A percentile compares a stretch with the other conserved stretches of the same genome.
Evolutionary conservation across 1,284 basidiomycete species (phyloP).

Genomic region (Melanopsichium pennsylvanicum): DNA sequence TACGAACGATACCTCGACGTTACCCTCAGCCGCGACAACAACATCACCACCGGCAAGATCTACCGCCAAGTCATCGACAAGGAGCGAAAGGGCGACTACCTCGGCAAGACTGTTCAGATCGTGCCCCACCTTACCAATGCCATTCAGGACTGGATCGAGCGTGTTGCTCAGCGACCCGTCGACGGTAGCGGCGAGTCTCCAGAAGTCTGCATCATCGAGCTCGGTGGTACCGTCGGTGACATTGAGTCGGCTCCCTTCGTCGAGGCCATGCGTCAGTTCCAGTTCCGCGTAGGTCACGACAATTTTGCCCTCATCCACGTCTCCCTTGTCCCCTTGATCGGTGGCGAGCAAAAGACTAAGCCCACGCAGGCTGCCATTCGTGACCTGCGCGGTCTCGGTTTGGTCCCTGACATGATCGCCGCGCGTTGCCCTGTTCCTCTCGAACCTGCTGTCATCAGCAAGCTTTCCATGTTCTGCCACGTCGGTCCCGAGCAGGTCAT

Average conservation of each 20-base stretch:
- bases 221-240: conserved; percentile 92
- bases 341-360: conserved; percentile 99
- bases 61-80: conserved; percentile 96
- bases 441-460: conserved; percentile 84
- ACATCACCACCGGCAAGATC: conserved; percentile 98
- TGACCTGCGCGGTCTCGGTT: conserved; percentile 88
- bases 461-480: conserved; percentile 99
- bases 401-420: conserved; percentile 94
- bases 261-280: conserved; percentile 97
- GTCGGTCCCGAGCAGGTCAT: conserved; percentile 91
- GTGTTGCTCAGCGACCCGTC: conserved; percentile 89
- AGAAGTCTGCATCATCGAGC: conserved; percentile 97
- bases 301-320: conserved; percentile 99
- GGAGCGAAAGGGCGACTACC: conserved; percentile 95
- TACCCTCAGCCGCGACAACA: conserved; percentile 92
- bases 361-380: conserved; percentile 97
- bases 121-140: conserved; percentile 96
- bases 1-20: conserved; percentile 98
- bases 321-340: conserved; percentile 96
- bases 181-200: conserved; percentile 92
- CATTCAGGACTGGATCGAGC: conserved; percentile 98
- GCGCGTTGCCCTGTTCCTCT: conserved; percentile 79
- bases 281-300: conserved; percentile 95
- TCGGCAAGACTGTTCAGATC: conserved; percentile 97
- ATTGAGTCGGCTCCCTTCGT: conserved; percentile 97